Base-by-base conservation (phyloP, 352 stramenopile species). In the Pythium phragmiticola region DNA sequence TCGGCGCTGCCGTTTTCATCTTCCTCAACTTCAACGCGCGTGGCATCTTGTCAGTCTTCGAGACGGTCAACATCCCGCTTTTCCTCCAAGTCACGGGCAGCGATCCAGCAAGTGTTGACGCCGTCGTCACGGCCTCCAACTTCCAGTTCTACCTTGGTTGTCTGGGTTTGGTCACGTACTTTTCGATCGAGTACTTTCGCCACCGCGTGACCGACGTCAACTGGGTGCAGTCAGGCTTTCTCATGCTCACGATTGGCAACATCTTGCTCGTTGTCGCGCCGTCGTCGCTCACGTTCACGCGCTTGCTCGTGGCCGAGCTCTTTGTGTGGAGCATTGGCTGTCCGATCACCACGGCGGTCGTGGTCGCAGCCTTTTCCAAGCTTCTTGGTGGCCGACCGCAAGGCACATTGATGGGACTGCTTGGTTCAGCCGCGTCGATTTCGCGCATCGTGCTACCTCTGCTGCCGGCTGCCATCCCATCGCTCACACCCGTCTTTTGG, bases 41-140 rank as follows among this genome's bases (percentile, higher is more conserved):
- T 19, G 84, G 82, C 23, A 91, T 93, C 34, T 57, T 93, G 50
- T 91, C 82, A 1, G 84, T 93, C 3, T 93, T 93, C 51, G 84
- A 93, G 70, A 93, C 84, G 4, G 82, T 92, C 36, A 92, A 92
- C 64, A 89, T 94, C n/a, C 82, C 84, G 39, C 52, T 94, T 2
- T 92, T 90, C 52, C 65, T 94, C 36, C 63, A 86, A 57, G 80
- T 87, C 30, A 90, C 80, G 28, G 76, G 78, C 17, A 80, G 79
- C 51, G 80, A 88, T 19, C 81, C 82, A 0, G 59, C 73, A 16
- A 88, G 75, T 54, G 70, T 78, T 14, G 65, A 53, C 11, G 73
- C 82, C 7, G 80, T 94, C 21, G 71, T 88, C 23, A 69, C 74
- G n/a, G 82, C 84, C 2, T 91, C 84, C 50, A 90, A 89, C 51